Percentiles rank a stretch among this genome's conserved stretches.
phyloP scores from a whole-genome alignment of 2,329 filamentous ascomycete species.

The Fusarium floridanum region DNA sequence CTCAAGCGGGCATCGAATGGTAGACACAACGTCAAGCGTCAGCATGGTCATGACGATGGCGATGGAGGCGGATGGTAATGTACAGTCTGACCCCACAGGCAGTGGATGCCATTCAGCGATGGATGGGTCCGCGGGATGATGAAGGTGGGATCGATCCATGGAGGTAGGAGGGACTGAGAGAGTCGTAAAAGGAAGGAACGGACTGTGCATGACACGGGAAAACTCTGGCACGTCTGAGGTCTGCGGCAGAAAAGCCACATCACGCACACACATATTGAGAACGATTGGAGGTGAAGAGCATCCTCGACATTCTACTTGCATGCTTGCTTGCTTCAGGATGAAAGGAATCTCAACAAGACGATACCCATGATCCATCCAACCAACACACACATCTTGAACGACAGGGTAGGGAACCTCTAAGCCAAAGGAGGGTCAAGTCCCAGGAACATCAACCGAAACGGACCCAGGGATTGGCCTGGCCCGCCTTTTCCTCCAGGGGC shows the following conservation, averaged over 20 bases:
- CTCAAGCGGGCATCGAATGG: neutral
- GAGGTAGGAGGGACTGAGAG: neutral
- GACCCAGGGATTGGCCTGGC: conserved; percentile 38
- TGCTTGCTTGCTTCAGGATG: neutral
- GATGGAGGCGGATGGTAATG: conserved; percentile 7
- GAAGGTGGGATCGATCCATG: conserved; percentile 30
- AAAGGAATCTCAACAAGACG: conserved; percentile 19
- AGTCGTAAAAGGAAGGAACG: conserved; percentile 3
- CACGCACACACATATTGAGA: neutral
- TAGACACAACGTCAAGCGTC: conserved; percentile 8
- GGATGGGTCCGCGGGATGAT: conserved; percentile 20
- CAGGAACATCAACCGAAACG: conserved; percentile 40
- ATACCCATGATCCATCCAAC: conserved; percentile 1
- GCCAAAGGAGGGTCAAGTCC: conserved; percentile 34
- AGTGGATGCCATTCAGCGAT: conserved; percentile 15
- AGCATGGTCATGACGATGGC: conserved; percentile 15
- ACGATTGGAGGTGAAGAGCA: neutral
- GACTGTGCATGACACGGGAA: conserved; percentile 1
- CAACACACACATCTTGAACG: neutral
- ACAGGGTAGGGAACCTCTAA: conserved; percentile 15
- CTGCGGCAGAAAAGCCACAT: neutral
- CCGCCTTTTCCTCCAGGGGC: conserved; percentile 32
- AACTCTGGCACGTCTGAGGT: conserved; percentile 1
- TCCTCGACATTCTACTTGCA: neutral
- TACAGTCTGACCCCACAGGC: conserved; percentile 21